Base-by-base conservation (phyloP, 768 basidiomycete genomes). In the Serpula lacrymans region DNA sequence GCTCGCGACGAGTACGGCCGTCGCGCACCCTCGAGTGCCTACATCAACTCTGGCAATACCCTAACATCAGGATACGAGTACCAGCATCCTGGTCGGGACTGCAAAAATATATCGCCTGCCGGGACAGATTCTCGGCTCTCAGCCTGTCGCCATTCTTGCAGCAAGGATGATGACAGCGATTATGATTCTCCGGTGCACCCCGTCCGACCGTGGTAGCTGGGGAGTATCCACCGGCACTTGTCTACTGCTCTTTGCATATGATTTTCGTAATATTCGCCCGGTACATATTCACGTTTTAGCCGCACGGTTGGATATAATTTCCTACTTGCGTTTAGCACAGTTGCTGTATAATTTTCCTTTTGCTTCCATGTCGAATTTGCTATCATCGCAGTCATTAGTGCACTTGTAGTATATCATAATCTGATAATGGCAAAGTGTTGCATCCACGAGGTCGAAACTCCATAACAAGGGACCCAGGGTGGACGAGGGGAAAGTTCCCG, bases 131-230 rank as follows among this genome's bases (percentile, higher is more conserved):
- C 47, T 7, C 52, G 47, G 20, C 34, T 54, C 30, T 54, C 59
- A 27, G 47, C 52, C 10, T 56, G 49, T 45, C 59, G 55, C 27
- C 59, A 54, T 23, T 51, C 53, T 2, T 43, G 26, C 8, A 25
- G 24, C 24, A 50, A 57, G 50, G 59, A 54, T 29, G 57, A 57
- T 37, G 70, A 70, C 43, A 64, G 65, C 32, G 71, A 72, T 47
- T 58, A 45, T 40, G 65, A 69, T 40, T 55, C 32, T 28, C 37
- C 59, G 23, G 53, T 46, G 33, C 65, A 65, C 29, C 73, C 73
- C 4, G 57, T 70, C 31, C 58, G 75, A 26, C 74, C 74, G 45
- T 77, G 75, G 75, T 75, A 58, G 59, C 13, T 21, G 7, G 13
- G 2, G 3, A 39, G 28, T 24, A 10, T 24, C n/a, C n/a, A n/a